phyloP scores from a whole-genome alignment of 140 eudicot genomes.

The Senecio squalidus region DNA sequence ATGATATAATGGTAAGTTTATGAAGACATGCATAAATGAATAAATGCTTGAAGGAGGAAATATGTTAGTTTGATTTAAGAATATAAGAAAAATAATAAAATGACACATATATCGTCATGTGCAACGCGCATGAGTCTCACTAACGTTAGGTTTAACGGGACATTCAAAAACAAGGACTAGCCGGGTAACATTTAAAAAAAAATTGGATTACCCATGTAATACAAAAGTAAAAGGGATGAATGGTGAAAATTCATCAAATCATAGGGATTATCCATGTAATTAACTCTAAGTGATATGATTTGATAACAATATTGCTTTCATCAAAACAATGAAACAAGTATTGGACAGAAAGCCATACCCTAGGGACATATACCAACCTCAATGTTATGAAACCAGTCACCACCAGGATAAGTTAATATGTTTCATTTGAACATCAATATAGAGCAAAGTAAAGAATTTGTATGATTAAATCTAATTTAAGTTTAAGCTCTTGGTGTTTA shows the following conservation, averaged over 20 bases:
- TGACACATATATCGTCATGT: too few relatives aligned
- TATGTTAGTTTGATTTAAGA: too few relatives aligned
- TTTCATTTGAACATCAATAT: neutral
- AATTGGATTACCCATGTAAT: too few relatives aligned
- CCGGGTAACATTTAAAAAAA: too few relatives aligned
- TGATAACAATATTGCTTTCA: conserved; percentile 7
- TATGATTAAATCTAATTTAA: neutral
- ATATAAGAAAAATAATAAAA: too few relatives aligned
- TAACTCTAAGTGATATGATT: conserved; percentile 16
- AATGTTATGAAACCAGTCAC: neutral
- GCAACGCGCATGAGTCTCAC: too few relatives aligned
- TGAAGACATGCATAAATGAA: too few relatives aligned
- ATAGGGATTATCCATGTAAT: too few relatives aligned
- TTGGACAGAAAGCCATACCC: conserved; percentile 21
- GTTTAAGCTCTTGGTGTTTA: neutral
- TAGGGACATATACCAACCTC: conserved; percentile 15
- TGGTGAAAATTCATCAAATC: conserved; percentile 1
- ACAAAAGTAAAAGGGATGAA: too few relatives aligned
- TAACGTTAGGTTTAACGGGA: too few relatives aligned
- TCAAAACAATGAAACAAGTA: conserved; percentile 18
- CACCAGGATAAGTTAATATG: neutral
- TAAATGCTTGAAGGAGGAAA: too few relatives aligned
- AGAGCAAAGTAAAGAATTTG: neutral
- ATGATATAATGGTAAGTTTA: too few relatives aligned
- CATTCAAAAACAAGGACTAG: neutral